These are phyloP conservation scores for Strobilomyces echinocephalus DNA, from an alignment of 768 basidiomycete species.

Conservation along the genomic window DNA sequence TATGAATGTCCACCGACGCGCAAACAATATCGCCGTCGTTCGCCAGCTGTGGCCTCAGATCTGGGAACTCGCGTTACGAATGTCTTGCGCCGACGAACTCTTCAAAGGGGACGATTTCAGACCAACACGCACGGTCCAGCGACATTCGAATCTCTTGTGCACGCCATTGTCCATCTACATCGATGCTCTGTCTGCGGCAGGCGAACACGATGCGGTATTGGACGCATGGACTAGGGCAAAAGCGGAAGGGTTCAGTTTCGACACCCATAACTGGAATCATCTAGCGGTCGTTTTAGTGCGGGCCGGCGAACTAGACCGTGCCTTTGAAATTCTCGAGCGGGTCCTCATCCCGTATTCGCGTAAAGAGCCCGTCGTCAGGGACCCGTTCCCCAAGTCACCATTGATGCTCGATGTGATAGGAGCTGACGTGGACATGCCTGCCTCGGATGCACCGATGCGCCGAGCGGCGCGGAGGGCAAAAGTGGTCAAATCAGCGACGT, in stretches of 20 bases:
- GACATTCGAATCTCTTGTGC: conserved; percentile 57
- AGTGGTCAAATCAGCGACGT: conserved; percentile 19
- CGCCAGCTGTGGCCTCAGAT: conserved; percentile 66
- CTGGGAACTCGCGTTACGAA: conserved; percentile 49
- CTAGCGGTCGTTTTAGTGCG: conserved; percentile 70
- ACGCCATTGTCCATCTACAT: conserved; percentile 79
- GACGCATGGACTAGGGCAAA: conserved; percentile 63
- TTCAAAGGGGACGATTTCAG: conserved; percentile 23
- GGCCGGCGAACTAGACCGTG: conserved; percentile 76
- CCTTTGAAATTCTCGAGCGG: conserved; percentile 76
- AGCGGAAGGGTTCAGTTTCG: conserved; percentile 65
- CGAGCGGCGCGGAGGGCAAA: conserved; percentile 22
- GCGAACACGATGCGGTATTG: conserved; percentile 57
- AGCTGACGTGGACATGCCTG: conserved; percentile 23
- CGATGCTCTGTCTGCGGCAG: conserved; percentile 62
- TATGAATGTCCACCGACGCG: conserved; percentile 67
- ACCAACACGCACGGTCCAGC: conserved; percentile 15
- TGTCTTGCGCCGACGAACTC: conserved; percentile 33
- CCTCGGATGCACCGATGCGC: conserved; percentile 30
- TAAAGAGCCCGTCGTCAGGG: conserved; percentile 25
- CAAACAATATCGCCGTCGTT: conserved; percentile 50
- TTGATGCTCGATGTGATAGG: conserved; percentile 33
- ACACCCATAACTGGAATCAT: conserved; percentile 91
- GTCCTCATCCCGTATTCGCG: conserved; percentile 62
- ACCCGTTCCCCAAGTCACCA: conserved; percentile 36